phyloP scores from a whole-genome alignment of 225 moss, liverwort and hornwort species.

The Asterella californica region DNA sequence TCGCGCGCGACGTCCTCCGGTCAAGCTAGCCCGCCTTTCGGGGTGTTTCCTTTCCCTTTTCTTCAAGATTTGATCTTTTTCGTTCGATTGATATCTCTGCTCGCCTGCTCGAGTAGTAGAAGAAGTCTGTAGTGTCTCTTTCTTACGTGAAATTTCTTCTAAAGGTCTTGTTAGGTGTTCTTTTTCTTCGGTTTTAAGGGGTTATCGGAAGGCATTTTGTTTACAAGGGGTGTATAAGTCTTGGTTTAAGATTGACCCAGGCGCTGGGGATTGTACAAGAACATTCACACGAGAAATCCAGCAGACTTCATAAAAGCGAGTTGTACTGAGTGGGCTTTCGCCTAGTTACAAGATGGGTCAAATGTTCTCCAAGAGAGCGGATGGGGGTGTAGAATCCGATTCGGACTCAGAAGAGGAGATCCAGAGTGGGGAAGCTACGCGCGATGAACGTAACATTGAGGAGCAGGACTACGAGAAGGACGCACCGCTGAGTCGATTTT shows the following conservation, averaged over 20 bases:
- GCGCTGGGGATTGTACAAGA: not conserved
- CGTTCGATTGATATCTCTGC: not conserved
- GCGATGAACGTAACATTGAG: not conserved
- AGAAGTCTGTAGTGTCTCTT: no score
- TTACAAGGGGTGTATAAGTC: no score
- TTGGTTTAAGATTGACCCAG: not conserved
- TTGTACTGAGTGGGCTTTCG: not conserved
- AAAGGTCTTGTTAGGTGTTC: no score
- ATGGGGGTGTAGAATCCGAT: not conserved
- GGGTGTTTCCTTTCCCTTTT: not conserved
- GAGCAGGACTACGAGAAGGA: not conserved
- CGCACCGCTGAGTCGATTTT: not conserved
- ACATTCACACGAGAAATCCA: not conserved
- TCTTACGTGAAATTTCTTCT: no score
- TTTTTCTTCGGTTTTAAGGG: not conserved
- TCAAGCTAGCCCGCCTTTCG: not conserved
- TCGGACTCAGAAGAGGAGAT: not conserved
- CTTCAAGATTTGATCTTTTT: not conserved
- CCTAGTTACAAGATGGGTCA: not conserved
- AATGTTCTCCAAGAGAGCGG: not conserved
- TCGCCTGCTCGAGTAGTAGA: no score
- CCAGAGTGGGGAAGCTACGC: not conserved
- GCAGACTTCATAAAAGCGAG: not conserved
- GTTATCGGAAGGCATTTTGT: not conserved
- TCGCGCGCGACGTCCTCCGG: not conserved